Base-by-base conservation (phyloP, 768 basidiomycete species). In the Lactifluus pinguis region DNA sequence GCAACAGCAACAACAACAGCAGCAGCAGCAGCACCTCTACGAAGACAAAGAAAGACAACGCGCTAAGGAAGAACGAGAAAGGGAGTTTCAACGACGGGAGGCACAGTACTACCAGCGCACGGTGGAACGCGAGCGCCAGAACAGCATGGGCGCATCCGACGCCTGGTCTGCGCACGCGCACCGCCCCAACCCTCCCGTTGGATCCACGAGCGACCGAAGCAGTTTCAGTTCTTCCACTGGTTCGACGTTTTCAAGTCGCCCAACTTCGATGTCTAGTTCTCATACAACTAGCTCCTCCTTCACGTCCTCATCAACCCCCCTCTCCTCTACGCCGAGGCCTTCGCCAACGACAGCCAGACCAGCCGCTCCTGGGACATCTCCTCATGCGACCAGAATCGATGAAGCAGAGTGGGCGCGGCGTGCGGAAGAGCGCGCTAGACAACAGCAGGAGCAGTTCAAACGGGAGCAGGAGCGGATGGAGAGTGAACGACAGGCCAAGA, bases 361-460 rank as follows among this genome's bases (percentile, higher is more conserved):
- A n/a, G 66, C 56, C 49, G 59, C 54, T 15, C 56, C 60, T 1
- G 65, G 63, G 29, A 61, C 66, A 14, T 65, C 68, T 8, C 63
- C 63, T 4, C 60, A 57, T 54, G 71, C 38, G 42, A 69, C 62
- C 52, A 62, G 41, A 36, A 19, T 59, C 14, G 64, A 76, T 11
- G 80, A 84, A 63, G 76, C 77, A 5, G 84, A 87, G 55, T 83
- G 85, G 79, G 74, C 78, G 19, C 81, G 84, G 34, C 81, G 81
- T 15, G 83, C 86, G 62, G 83, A 78, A 21, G 84, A 87, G 66
- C 80, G 83, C 34, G 79, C 80, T 32, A 77, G 81, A 49, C 76
- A 79, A 61, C 87, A 86, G 69, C 83, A 85, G 68, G 86, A 88
- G 74, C 76, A 76, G 57, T 89, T 88, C 73, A 80, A 80, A 48